These are phyloP conservation scores for Monosporascus ibericus DNA, from an alignment of 2,329 filamentous ascomycete genomes.

Conservation along the genomic window DNA sequence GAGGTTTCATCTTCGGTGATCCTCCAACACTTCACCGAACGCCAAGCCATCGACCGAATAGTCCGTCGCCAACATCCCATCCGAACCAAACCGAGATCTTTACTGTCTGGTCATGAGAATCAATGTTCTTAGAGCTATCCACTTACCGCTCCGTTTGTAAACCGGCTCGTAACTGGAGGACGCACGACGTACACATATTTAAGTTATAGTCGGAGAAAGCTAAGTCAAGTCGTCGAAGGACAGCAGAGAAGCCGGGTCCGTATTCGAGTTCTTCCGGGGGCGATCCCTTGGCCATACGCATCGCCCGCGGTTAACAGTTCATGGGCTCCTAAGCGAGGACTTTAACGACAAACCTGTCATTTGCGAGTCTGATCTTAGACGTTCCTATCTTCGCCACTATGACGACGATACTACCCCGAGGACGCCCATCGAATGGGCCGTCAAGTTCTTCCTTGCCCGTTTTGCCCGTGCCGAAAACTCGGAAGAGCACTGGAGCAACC, in stretches of 20 bases:
- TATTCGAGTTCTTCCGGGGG: no score
- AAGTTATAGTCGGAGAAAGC: not conserved
- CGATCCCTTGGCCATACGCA: no score
- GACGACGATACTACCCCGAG: slow-evolving; percentile 60
- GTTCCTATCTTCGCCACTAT: slow-evolving; percentile 29
- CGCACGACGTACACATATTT: not conserved
- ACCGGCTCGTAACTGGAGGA: not conserved
- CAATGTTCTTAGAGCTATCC: not conserved
- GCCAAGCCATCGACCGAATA: not conserved
- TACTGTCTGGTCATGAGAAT: not conserved
- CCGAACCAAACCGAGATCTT: not conserved
- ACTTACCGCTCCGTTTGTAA: not conserved
- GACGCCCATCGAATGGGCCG: slow-evolving; percentile 63
- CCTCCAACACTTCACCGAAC: not conserved
- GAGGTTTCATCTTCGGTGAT: not conserved
- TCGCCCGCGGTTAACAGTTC: not conserved
- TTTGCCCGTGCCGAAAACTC: slow-evolving; percentile 65
- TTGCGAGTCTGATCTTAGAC: slow-evolving; percentile 8
- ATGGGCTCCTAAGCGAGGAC: not conserved
- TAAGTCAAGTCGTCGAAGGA: not conserved
- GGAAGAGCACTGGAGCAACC: slow-evolving; percentile 55
- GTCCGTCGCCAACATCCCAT: not conserved
- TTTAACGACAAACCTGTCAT: slow-evolving; percentile 2
- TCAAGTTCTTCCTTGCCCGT: slow-evolving; percentile 68
- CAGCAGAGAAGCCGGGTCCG: no score